Conservation (phyloP, 768 basidiomycete species). For the Rickenella mellea region DNA sequence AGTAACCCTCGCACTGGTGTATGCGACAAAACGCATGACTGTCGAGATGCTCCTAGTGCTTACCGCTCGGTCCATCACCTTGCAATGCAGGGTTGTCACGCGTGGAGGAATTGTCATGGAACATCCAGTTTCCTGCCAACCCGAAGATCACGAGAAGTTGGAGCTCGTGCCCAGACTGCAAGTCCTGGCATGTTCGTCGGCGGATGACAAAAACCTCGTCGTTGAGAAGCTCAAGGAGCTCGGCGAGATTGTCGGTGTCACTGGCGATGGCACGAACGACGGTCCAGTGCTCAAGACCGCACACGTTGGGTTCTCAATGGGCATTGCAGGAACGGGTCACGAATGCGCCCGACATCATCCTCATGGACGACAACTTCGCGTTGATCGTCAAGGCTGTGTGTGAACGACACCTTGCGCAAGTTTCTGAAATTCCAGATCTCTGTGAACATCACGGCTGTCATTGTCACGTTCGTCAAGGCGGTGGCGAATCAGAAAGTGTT, state of each 20-base stretch:
- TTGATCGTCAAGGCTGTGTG: conserved; percentile 40
- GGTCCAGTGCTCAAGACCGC: conserved; percentile 40
- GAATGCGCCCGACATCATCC: conserved; percentile 44
- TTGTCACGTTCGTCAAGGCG: conserved; percentile 43
- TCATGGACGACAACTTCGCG: conserved; percentile 39
- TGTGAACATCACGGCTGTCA: conserved; percentile 43
- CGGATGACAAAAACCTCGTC: conserved; percentile 40
- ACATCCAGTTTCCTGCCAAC: conserved; percentile 35
- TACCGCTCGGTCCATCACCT: too few species aligned
- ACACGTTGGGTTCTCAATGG: conserved; percentile 42
- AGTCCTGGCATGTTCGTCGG: conserved; percentile 41
- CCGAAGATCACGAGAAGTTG: conserved; percentile 25
- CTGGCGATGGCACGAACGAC: conserved; percentile 46
- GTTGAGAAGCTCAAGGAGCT: conserved; percentile 34
- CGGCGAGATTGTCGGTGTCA: conserved; percentile 39
- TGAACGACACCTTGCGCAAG: conserved; percentile 45
- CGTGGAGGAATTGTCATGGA: too few species aligned
- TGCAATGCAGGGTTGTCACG: too few species aligned
- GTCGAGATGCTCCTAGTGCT: conserved; percentile 90
- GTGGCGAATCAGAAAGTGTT: conserved; percentile 70
- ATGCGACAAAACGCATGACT: conserved; percentile 98
- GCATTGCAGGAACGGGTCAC: conserved; percentile 40
- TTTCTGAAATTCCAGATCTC: conserved; percentile 37
- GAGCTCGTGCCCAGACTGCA: conserved; percentile 38
- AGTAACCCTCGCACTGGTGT: conserved; percentile 91